Conservation (phyloP, 2,329 filamentous ascomycete genomes). For the Fusarium caatingaense region DNA sequence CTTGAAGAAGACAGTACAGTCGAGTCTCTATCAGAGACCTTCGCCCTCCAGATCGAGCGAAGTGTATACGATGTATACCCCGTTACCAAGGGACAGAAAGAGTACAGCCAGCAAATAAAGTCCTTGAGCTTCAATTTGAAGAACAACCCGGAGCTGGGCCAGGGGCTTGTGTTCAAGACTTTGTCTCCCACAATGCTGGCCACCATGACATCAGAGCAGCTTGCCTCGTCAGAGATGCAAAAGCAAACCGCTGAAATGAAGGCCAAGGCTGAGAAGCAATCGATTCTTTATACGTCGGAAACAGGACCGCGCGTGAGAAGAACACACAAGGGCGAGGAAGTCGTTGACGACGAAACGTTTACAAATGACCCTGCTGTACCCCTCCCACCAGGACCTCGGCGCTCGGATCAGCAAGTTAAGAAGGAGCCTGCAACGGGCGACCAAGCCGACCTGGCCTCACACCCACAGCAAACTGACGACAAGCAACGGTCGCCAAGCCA, state of each 20-base stretch:
- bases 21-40: slow-evolving; percentile 73
- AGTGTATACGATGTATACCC: slow-evolving; percentile 69
- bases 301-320: slow-evolving; percentile 79
- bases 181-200: slow-evolving; percentile 81
- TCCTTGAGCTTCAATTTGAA: slow-evolving; percentile 88
- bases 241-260: slow-evolving; percentile 80
- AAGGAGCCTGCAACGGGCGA: slow-evolving; percentile 49
- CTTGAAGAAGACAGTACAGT: slow-evolving; percentile 72
- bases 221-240: slow-evolving; percentile 92
- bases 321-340: slow-evolving; percentile 95
- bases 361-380: slow-evolving; percentile 52
- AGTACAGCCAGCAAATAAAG: slow-evolving; percentile 74
- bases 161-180: slow-evolving; percentile 77
- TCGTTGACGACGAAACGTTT: slow-evolving; percentile 80
- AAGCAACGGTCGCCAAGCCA: slow-evolving; percentile 63
- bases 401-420: slow-evolving; percentile 49
- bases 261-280: slow-evolving; percentile 82
- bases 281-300: slow-evolving; percentile 82
- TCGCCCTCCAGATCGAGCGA: slow-evolving; percentile 85
- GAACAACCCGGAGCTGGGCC: slow-evolving; percentile 82
- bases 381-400: slow-evolving; percentile 38
- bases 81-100: slow-evolving; percentile 56
- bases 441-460: slow-evolving; percentile 41
- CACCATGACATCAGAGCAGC: slow-evolving; percentile 89
- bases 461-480: slow-evolving; percentile 57